Evolutionary conservation across 805 yeast species (phyloP).

Genomic region (Myxozyma mucilagina): DNA sequence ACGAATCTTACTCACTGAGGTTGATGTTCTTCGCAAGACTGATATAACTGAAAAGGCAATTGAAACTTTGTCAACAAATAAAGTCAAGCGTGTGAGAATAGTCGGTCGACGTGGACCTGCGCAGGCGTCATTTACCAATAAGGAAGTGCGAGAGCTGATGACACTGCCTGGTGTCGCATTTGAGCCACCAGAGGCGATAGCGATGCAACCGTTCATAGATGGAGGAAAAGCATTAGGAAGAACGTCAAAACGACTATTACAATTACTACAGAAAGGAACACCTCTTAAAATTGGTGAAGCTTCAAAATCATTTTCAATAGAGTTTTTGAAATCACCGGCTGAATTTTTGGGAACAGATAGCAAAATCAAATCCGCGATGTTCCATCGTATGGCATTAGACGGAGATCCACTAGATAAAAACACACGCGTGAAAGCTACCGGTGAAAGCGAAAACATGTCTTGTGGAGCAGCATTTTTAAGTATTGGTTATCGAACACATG

Average conservation of each 20-base stretch:
- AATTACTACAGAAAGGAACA: slow-evolving; percentile 58
- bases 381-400: slow-evolving; percentile 45
- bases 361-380: not conserved
- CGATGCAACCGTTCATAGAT: slow-evolving; percentile 35
- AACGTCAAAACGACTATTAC: slow-evolving; percentile 62
- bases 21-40: slow-evolving; percentile 60
- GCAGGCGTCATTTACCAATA: slow-evolving; percentile 76
- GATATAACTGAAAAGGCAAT: slow-evolving; percentile 72
- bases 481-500: slow-evolving; percentile 76
- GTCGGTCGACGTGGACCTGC: slow-evolving; percentile 84
- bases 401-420: slow-evolving; percentile 49
- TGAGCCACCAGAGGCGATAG: slow-evolving; percentile 44
- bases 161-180: slow-evolving; percentile 57
- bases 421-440: slow-evolving; percentile 46
- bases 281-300: slow-evolving; percentile 36
- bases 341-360: slow-evolving; percentile 44
- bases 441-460: slow-evolving; percentile 37
- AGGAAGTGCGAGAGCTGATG: slow-evolving; percentile 83
- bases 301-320: slow-evolving; percentile 59
- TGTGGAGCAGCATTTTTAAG: slow-evolving; percentile 75
- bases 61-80: slow-evolving; percentile 51
- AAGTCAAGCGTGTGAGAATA: slow-evolving; percentile 64
- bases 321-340: slow-evolving; percentile 67
- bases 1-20: slow-evolving; percentile 66
- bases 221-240: slow-evolving; percentile 47